Evolutionary conservation across 2,329 filamentous ascomycete genomes (phyloP).

Genomic region (Ceratocystis variospora): DNA sequence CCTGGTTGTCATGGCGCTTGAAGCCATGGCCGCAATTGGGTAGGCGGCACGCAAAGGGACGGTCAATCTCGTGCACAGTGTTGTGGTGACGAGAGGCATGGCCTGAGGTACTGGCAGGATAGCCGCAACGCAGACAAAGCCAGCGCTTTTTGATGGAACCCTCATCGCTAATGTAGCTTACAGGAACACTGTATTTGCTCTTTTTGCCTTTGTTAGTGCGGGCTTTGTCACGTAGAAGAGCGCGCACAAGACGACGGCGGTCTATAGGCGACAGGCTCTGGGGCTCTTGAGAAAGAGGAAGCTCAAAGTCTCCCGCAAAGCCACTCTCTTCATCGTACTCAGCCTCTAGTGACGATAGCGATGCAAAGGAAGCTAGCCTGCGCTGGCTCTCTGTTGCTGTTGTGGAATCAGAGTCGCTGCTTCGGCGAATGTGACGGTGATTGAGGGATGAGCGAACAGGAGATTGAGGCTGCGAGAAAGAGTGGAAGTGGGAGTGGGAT

Average conservation of each 20-base stretch:
- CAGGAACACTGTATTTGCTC: constrained; percentile 8
- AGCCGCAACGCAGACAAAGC: constrained; percentile 9
- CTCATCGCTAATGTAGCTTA: not conserved
- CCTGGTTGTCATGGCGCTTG: constrained; percentile 11
- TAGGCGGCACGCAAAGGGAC: constrained; percentile 4
- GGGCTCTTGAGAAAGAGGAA: not conserved
- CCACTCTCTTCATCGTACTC: not conserved
- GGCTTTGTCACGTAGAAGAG: not conserved
- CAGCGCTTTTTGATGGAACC: constrained; percentile 6
- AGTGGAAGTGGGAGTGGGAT: not conserved
- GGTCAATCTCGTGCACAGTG: not conserved
- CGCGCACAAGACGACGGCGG: not conserved
- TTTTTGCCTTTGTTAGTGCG: constrained; percentile 8
- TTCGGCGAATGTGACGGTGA: not conserved
- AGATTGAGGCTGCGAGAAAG: not conserved
- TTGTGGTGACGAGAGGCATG: constrained; percentile 11
- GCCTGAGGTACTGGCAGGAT: constrained; percentile 5
- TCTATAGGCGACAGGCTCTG: not conserved
- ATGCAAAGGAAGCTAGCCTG: not conserved
- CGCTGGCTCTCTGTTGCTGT: not conserved
- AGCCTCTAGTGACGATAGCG: not conserved
- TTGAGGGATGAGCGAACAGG: not conserved
- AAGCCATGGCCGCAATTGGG: constrained; percentile 8
- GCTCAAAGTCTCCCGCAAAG: not conserved
- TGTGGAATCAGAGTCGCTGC: not conserved